Evolutionary conservation across 2,329 filamentous ascomycete species (phyloP), one percentile per base, ranked within the genome.

Genomic region (Mariannaea elegans): DNA sequence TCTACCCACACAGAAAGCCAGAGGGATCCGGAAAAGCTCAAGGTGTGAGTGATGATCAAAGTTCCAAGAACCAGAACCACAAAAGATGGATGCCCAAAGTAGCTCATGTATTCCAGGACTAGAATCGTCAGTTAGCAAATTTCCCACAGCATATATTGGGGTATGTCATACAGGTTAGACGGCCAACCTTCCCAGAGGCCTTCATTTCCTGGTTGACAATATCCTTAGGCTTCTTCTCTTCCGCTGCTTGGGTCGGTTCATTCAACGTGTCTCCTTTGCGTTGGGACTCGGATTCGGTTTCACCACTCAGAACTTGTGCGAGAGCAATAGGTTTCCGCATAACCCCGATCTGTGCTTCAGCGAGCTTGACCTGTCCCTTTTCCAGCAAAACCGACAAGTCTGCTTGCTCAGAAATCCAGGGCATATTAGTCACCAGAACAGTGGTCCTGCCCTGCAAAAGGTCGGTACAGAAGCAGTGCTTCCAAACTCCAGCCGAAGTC

Each of bases 401-500:
- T 8, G 82, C 81, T 66, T 85, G 82, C 3, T 79, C 76, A 0
- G 81, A 74, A 39, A 85, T 79, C 82, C 82, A 84, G 2, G 80
- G 82, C 36, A 84, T 70, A 64, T 87, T 85, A 3, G 84, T 86
- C 3, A 87, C 85, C 14, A 88, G 75, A 6, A 88, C 80, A 1
- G 82, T 78, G 1, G 85, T 88, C 27, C 85, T 77, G 8, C 81
- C 83, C 18, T 76, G 76, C 9, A 88, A 76, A 23, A 88, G 67
- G 46, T 85, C 82, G 45, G 80, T 77, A 59, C 84, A 86, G 66
- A 88, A 87, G 64, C 83, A 86, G 54, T 81, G 76, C 57, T 84
- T 80, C 81, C 84, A 87, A 2, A 88, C 77, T 3, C 78, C 75
- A 14, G 82, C 81, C 1, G 83, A 81, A 0, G 86, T 88, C 64